Evolutionary conservation across 768 basidiomycete genomes (phyloP).

Genomic region (Pisolithus tinctorius): DNA sequence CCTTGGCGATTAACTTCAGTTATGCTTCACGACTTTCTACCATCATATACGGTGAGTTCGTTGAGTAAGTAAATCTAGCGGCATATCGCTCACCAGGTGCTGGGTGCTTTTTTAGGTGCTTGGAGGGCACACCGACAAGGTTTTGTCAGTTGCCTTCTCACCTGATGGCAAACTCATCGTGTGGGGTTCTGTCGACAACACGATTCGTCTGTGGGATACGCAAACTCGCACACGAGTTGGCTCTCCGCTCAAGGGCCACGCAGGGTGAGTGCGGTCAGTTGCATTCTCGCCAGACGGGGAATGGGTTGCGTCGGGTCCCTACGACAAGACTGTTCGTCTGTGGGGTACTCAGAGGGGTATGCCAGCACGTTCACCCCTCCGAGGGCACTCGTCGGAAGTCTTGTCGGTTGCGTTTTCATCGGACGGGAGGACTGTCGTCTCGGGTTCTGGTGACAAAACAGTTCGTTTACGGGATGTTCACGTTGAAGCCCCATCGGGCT

Average conservation of each 20-base stretch:
- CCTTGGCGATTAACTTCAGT: neutral
- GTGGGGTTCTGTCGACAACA: constrained; percentile 1
- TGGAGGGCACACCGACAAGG: neutral
- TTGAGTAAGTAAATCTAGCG: too few species aligned
- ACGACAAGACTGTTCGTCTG: neutral
- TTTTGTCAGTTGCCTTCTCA: neutral
- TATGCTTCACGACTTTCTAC: too few species aligned
- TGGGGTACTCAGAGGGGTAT: neutral
- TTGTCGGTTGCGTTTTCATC: neutral
- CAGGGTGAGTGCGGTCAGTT: neutral
- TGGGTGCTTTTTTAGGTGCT: neutral
- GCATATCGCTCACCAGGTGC: too few species aligned
- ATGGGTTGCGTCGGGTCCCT: neutral
- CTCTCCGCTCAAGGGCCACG: neutral
- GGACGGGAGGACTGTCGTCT: constrained; percentile 14
- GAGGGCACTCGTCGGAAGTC: neutral
- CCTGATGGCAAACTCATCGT: neutral
- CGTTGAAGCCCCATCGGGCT: neutral
- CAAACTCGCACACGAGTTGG: neutral
- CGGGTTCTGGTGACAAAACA: constrained; percentile 15
- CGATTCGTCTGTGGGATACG: neutral
- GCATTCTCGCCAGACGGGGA: constrained; percentile 1
- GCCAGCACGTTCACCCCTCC: neutral
- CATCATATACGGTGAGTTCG: too few species aligned
- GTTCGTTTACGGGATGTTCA: constrained; percentile 2